Evolutionary conservation across 2,329 filamentous ascomycete genomes (phyloP).

Genomic region (Alternaria postmessia): DNA sequence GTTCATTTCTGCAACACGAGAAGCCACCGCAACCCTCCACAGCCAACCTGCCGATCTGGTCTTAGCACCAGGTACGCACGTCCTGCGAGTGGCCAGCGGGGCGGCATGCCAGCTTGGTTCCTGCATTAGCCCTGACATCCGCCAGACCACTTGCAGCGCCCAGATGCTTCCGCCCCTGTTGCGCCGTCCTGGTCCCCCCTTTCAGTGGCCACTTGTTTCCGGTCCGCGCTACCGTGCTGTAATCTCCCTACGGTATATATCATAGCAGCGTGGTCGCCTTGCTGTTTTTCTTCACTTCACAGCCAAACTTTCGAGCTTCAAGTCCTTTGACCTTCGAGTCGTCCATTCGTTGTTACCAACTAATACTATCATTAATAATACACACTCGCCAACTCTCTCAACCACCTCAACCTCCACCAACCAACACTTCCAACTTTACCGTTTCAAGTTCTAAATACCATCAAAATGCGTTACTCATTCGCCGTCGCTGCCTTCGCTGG

Average conservation of each 20-base stretch:
- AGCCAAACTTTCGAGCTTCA: conserved; percentile 49
- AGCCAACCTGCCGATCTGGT: conserved; percentile 38
- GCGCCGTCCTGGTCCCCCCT: conserved; percentile 37
- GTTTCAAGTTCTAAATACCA: conserved; percentile 40
- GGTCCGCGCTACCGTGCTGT: conserved; percentile 46
- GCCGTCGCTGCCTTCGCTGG: conserved; percentile 45
- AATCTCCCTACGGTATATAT: conserved; percentile 53
- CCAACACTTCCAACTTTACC: conserved; percentile 26
- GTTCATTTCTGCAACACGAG: conserved; percentile 48
- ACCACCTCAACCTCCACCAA: conserved; percentile 18
- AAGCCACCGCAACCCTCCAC: conserved; percentile 35
- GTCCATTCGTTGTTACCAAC: conserved; percentile 53
- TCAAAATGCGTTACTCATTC: conserved; percentile 53
- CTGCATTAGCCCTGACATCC: conserved; percentile 47
- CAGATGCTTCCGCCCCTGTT: conserved; percentile 37
- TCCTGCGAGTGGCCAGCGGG: conserved; percentile 35
- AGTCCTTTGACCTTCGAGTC: conserved; percentile 52
- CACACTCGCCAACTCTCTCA: conserved; percentile 25
- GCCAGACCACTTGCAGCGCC: conserved; percentile 41
- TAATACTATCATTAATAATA: conserved; percentile 53
- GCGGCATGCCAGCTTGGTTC: conserved; percentile 43
- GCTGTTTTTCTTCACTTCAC: conserved; percentile 44
- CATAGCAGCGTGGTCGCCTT: conserved; percentile 27
- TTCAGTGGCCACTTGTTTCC: conserved; percentile 45
- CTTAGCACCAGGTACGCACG: conserved; percentile 38